Base-by-base conservation (phyloP, 805 yeast genomes). In the Candida pseudofarinosa region DNA sequence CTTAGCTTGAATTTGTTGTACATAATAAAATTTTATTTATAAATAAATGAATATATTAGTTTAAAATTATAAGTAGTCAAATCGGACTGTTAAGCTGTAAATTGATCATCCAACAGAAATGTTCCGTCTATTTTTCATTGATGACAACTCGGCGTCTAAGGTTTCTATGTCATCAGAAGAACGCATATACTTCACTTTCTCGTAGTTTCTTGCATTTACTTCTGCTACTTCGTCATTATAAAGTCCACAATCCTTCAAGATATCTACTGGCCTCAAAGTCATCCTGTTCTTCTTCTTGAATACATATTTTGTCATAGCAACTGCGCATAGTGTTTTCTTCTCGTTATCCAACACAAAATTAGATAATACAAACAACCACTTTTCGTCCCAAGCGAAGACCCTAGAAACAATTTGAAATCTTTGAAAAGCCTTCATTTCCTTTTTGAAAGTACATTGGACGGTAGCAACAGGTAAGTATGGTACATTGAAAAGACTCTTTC, bases 391-490 rank as follows among this genome's bases (percentile, higher is more conserved):
- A 5, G 91, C 83, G 4, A 85, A 58, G 15, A 90, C 73, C 32
- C 79, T 68, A 2, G 85, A 74, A 30, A 69, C 67, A 17, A 90
- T 70, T 3, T 64, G 49, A 58, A 81, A 90, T 19, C 53, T 52
- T 42, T 75, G 77, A 55, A 81, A 86, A 1, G 91, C 83, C 52
- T 66, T 75, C 57, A 91, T 80, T 55, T 90, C 96, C 48, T 74
- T 77, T 47, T 82, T 73, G 65, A 87, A 90, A 19, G 76, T 71
- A 23, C 84, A 74, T 40, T 76, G 76, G 7, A 86, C 83, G 6
- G 82, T 74, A 1, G 88, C 96, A 19, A 90, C 82, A 0, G 97
- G 96, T 1, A 83, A 67, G 58, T 78, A 88, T 0, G 89, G 86
- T 52, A 69, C 57, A 48, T 65, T 64, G 33, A 54, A 51, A 3